Conservation (phyloP, 164 flowering plant species). For the Aristolochia californica region DNA sequence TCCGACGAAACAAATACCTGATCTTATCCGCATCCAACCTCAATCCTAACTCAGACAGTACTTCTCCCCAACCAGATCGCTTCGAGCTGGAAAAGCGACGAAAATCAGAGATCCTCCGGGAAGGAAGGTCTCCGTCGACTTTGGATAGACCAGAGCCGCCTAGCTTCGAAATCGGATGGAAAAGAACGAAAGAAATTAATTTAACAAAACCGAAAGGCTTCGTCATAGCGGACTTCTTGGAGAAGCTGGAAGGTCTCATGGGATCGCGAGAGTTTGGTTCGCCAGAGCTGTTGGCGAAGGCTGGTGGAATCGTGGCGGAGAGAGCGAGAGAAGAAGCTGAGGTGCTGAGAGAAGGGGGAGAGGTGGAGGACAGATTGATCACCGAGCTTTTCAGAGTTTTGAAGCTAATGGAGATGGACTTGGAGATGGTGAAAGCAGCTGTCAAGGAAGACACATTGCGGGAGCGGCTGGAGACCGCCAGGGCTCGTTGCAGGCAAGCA, state of each 20-base stretch:
- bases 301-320: slow-evolving; percentile 69
- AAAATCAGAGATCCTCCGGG: slow-evolving; percentile 47
- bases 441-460: slow-evolving; percentile 68
- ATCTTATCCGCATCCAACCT: slow-evolving; percentile 17
- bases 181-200: slow-evolving; percentile 56
- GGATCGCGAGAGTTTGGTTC: slow-evolving; percentile 50
- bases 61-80: slow-evolving; percentile 18
- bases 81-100: slow-evolving; percentile 47
- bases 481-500: slow-evolving; percentile 88
- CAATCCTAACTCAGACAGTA: slow-evolving; percentile 17
- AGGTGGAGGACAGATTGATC: slow-evolving; percentile 79
- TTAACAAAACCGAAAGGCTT: slow-evolving; percentile 66
- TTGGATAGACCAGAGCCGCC: slow-evolving; percentile 51
- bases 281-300: slow-evolving; percentile 54
- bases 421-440: slow-evolving; percentile 83
- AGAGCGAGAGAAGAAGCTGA: slow-evolving; percentile 84
- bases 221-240: slow-evolving; percentile 62
- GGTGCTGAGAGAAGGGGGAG: slow-evolving; percentile 61
- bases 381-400: slow-evolving; percentile 70
- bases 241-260: slow-evolving; percentile 62
- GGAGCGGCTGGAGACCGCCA: slow-evolving; percentile 68
- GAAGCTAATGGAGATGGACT: slow-evolving; percentile 78
- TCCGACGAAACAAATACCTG: too few relatives aligned
- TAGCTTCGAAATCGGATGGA: slow-evolving; percentile 86
- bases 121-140: slow-evolving; percentile 20